Evolutionary conservation across 2,329 filamentous ascomycete species (phyloP), one percentile per base, ranked within the genome.

Genomic region (Triangularia setosa): DNA sequence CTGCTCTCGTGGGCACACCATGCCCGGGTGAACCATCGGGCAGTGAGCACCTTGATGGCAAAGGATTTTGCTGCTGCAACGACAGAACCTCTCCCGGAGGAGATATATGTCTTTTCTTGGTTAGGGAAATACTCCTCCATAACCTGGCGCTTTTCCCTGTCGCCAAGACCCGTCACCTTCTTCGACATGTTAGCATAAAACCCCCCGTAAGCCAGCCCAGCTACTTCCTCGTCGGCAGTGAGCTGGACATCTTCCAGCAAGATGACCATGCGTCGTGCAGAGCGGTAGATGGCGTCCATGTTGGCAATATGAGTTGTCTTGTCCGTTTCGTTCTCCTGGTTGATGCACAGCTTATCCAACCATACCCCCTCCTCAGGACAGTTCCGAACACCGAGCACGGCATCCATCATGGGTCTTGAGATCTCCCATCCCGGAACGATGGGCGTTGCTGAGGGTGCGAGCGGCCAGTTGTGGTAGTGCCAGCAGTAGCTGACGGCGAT

Each of bases 1-100:
- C 69, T 68, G 54, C 65, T 67, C 59, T 72, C 71, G 59, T 71
- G 71, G 9, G 71, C 71, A 58, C 69, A 72, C 71, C 71, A 72
- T 3, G 68, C 71, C 11, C 71, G 63, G 8, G 58, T 64, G 35
- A 66, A 70, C 71, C 71, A 71, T 4, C 71, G 64, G 2, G 68
- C 69, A 5, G 56, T 33, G 3, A 71, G 64, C 21, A 72, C 25
- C 35, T 67, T 68, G 25, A 63, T 35, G 4, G 55, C 57, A 55
- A 71, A 70, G 14, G 63, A 4, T 25, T 21, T 63, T 0, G 54
- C 65, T 1, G 54, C 63, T 11, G n/a, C 28, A 3, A 61, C 11
- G 4, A 63, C n/a, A 6, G 30, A 21, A 0, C 48, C 58, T 23
- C 9, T 53, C 1, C 61, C 12, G 2, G 27, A 27, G 18, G 44